phyloP scores from a whole-genome alignment of 1,284 basidiomycete genomes.

The Ustilago tritici region DNA sequence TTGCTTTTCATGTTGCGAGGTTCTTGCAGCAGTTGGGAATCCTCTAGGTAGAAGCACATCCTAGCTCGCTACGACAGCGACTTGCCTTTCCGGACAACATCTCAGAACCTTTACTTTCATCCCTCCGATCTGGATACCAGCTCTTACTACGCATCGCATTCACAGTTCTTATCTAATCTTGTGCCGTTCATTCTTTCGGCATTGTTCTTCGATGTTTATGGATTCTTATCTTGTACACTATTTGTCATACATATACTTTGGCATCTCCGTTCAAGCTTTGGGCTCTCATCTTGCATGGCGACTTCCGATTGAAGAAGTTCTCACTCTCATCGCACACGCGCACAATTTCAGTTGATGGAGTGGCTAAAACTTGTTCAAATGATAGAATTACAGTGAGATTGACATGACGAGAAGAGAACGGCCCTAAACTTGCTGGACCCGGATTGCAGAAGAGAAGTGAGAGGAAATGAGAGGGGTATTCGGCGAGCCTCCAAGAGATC shows the following conservation, averaged over 20 bases:
- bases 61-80: neutral
- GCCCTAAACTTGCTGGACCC: neutral
- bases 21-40: constrained; percentile 29
- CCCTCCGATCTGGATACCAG: neutral
- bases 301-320: no score
- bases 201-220: neutral
- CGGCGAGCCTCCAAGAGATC: neutral
- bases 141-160: neutral
- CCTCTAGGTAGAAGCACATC: neutral
- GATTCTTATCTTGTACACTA: neutral
- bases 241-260: neutral
- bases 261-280: neutral
- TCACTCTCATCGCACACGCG: neutral
- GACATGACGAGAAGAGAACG: neutral
- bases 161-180: neutral
- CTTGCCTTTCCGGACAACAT: neutral
- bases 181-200: neutral
- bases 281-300: neutral
- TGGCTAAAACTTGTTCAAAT: neutral
- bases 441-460: neutral
- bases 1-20: constrained; percentile 21
- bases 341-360: neutral
- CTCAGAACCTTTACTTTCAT: neutral
- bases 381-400: constrained; percentile 12
- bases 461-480: neutral